phyloP scores from a whole-genome alignment of 495 filamentous ascomycete genomes.

The Rostrohypoxylon terebratum region DNA sequence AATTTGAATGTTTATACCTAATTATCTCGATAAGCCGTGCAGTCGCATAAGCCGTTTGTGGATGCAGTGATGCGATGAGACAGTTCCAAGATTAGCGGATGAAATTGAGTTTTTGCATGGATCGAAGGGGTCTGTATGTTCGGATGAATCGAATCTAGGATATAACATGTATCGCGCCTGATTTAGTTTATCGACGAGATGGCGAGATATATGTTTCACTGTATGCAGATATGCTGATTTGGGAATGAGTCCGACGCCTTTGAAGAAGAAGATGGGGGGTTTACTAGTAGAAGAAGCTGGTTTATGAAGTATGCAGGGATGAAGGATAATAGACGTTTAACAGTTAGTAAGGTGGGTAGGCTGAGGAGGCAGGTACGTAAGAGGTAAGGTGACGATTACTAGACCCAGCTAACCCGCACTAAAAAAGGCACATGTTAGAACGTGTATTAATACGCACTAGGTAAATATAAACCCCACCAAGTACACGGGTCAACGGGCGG shows the following conservation, averaged over 20 bases:
- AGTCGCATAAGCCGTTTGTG: background rate
- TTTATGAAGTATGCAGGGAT: background rate
- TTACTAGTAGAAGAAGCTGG: conserved; percentile 3
- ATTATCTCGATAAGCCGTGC: background rate
- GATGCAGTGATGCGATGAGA: background rate
- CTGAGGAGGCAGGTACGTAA: conserved; percentile 14
- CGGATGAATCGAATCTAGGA: background rate
- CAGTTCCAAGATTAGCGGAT: background rate
- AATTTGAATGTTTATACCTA: background rate
- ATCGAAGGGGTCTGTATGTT: background rate
- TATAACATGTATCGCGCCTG: background rate
- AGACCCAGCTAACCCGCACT: background rate
- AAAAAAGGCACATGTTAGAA: background rate
- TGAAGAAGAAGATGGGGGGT: conserved; percentile 6
- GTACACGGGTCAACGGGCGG: conserved; percentile 6
- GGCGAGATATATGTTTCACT: background rate
- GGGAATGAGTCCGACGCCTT: background rate
- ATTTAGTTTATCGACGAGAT: background rate
- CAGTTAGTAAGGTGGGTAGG: conserved; percentile 9
- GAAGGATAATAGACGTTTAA: background rate
- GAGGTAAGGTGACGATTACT: background rate
- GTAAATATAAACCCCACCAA: conserved; percentile 9
- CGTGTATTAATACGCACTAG: background rate
- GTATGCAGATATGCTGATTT: background rate
- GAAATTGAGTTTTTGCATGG: background rate